These are phyloP conservation scores for Croton setiger DNA, from an alignment of 441 rosid genomes.

Conservation along the genomic window DNA sequence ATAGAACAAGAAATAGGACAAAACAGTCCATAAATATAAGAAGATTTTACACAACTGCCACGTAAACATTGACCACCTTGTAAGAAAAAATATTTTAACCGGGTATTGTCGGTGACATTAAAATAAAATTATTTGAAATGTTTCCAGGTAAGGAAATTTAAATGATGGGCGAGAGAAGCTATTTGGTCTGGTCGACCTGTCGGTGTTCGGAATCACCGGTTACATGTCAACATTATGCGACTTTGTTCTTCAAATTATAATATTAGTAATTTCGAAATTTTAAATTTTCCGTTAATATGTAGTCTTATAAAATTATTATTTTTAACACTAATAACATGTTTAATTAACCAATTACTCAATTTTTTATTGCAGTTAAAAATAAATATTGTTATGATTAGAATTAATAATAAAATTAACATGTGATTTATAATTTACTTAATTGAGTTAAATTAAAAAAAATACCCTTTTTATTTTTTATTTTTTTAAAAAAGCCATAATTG, in stretches of 20 bases:
- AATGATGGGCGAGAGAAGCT: conserved; percentile 10
- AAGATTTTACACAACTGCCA: conserved; percentile 21
- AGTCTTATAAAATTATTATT: too few relatives aligned
- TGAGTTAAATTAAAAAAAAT: too few relatives aligned
- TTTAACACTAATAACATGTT: too few relatives aligned
- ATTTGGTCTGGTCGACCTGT: conserved; percentile 34
- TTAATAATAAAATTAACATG: too few relatives aligned
- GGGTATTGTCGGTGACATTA: conserved; percentile 43
- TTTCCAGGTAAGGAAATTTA: conserved; percentile 11
- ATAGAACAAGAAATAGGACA: neutral
- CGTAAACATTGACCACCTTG: neutral
- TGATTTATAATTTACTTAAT: too few relatives aligned
- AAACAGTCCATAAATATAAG: neutral
- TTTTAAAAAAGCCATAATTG: neutral
- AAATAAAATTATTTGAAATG: neutral
- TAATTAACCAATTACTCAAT: too few relatives aligned
- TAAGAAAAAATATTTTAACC: conserved; percentile 12
- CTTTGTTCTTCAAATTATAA: neutral
- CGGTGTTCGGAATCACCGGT: conserved; percentile 32
- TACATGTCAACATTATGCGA: conserved; percentile 13
- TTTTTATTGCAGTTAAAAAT: too few relatives aligned
- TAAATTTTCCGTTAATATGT: too few relatives aligned
- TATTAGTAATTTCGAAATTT: too few relatives aligned
- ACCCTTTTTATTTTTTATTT: too few relatives aligned
- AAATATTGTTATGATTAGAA: too few relatives aligned